A percentile compares a stretch with the other conserved stretches of the same genome.
Conservation (phyloP, 768 basidiomycete genomes). For the Macrolepiota albuminosa region DNA sequence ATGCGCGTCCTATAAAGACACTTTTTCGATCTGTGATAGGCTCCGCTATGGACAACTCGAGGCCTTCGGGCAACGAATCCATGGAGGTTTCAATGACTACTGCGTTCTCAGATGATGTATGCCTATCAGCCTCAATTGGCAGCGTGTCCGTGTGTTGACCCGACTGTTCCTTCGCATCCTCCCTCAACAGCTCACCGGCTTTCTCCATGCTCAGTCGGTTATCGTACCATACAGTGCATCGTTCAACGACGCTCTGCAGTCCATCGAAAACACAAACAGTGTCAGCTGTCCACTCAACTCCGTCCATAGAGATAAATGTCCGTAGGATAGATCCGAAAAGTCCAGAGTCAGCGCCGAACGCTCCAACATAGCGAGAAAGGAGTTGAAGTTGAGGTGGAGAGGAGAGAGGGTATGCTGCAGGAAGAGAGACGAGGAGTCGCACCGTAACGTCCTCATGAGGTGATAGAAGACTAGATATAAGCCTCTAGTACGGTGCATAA, state of each 20-base stretch:
- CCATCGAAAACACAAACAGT: constrained; percentile 86
- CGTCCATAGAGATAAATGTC: constrained; percentile 74
- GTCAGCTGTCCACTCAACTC: constrained; percentile 73
- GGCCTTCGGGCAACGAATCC: constrained; percentile 43
- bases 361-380: constrained; percentile 77
- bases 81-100: constrained; percentile 10
- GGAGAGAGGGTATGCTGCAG: constrained; percentile 56
- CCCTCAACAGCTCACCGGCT: constrained; percentile 50
- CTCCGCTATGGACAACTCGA: constrained; percentile 68
- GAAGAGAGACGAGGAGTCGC: constrained; percentile 54
- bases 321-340: constrained; percentile 77
- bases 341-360: constrained; percentile 66
- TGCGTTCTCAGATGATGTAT: constrained; percentile 8
- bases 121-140: constrained; percentile 5
- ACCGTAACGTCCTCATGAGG: constrained; percentile 49
- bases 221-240: constrained; percentile 65
- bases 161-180: constrained; percentile 35
- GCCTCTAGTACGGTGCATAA: constrained; percentile 15
- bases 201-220: constrained; percentile 55
- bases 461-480: constrained; percentile 44
- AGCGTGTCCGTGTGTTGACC: constrained; percentile 8
- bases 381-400: constrained; percentile 81
- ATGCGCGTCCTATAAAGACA: constrained; percentile 81
- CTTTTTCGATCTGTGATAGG: constrained; percentile 86
- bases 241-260: constrained; percentile 67